Evolutionary conservation across 139 green algal genomes (phyloP), one percentile per base, ranked within the genome.

Genomic region (Volvox reticuliferus): DNA sequence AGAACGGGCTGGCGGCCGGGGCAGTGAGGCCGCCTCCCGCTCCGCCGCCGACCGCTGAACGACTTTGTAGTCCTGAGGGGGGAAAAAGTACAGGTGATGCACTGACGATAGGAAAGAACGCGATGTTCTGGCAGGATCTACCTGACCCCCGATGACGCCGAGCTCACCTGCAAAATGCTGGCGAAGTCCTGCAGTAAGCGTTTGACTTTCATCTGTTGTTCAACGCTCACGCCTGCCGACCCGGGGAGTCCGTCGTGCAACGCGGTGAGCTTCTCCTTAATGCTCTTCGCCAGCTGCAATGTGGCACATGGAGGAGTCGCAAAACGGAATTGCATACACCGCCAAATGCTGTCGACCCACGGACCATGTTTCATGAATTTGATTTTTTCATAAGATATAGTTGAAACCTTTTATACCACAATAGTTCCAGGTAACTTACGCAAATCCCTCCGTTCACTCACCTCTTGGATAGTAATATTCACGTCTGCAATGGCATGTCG

Each of bases 1-100:
- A 14, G 37, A 44, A 24, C 26, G 36, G 24, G 85, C 14, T 28
- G 68, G 67, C 26, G 80, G 83, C 0, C 91, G 92, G 16, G 95
- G 96, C 89, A 98, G 88, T 67, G 85, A 96, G 28, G 94, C 93
- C 0, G 95, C 95, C 91, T 98, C 96, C 55, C 94, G 93, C 77
- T 93, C 91, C n/a, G 93, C 93, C 0, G 95, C 95, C 26, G 91
- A 68, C 61, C 94, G 93, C 92, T 98, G 93, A 0, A 94, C 86
- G 21, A 88, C 71, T 82, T 98, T 96, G 77, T 96, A 97, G 77
- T 96, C 95, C 68, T 96, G 93, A 73, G 2, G 65, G 65, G 19
- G 12, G 12, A 73, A 73, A 24, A 12, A 12, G 21, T 30, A 73
- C 21, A 24, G 12, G 65, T 24, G 65, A 12, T 73, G 65, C 65